Conservation (phyloP, 2,329 filamentous ascomycete genomes). For the Aspergillus pseudoterreus region DNA sequence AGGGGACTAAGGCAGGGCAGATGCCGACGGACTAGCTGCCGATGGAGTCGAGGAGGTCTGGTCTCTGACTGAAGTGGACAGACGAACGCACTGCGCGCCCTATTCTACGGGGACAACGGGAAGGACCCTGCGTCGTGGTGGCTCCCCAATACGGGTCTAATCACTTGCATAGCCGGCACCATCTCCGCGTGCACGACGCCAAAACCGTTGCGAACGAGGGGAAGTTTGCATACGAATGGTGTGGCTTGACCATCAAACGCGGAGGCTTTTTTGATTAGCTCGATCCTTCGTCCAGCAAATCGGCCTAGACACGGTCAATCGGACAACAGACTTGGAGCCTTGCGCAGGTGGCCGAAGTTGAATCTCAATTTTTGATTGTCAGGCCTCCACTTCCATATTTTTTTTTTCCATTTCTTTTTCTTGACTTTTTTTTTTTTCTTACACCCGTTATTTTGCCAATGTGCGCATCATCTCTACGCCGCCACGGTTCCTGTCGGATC, state of each 20-base stretch:
- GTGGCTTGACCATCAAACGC: conserved; percentile 24
- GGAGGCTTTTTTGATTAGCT: conserved; percentile 23
- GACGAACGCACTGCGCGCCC: conserved; percentile 21
- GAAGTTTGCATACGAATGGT: conserved; percentile 17
- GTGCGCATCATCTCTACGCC: conserved; percentile 30
- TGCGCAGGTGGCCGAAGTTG: conserved; percentile 24
- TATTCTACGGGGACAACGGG: conserved; percentile 21
- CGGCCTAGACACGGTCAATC: conserved; percentile 13
- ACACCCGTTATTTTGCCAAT: conserved; percentile 17
- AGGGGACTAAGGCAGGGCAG: conserved; percentile 2
- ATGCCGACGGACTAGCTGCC: neutral
- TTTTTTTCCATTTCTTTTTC: conserved; percentile 1
- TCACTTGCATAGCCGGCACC: conserved; percentile 36
- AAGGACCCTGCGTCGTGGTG: conserved; percentile 19
- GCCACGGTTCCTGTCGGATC: conserved; percentile 29
- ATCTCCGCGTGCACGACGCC: conserved; percentile 22
- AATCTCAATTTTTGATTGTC: conserved; percentile 14
- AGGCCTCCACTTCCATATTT: neutral
- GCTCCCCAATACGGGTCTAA: conserved; percentile 23
- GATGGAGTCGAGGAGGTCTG: neutral
- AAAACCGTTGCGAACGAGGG: conserved; percentile 16
- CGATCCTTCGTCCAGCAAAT: conserved; percentile 19
- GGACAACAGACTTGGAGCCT: conserved; percentile 19
- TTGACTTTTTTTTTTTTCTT: conserved; percentile 3
- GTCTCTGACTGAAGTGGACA: conserved; percentile 29